Conservation (phyloP, 352 stramenopile species). For the Globisporangium nodosum region DNA sequence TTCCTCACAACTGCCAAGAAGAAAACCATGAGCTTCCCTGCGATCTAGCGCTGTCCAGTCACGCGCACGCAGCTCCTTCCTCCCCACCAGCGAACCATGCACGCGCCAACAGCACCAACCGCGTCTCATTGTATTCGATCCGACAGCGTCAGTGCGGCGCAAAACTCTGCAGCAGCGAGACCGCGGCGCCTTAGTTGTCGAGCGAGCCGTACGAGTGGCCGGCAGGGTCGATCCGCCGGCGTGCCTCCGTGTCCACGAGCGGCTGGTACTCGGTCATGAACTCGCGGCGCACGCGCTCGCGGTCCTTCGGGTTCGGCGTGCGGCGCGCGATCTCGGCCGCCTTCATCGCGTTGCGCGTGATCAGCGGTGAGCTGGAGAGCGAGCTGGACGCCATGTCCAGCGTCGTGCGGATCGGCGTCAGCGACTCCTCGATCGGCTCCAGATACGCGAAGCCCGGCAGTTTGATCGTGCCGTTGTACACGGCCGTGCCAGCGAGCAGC, state of each 20-base stretch:
- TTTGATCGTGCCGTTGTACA: slow-evolving; percentile 94
- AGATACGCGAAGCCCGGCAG: slow-evolving; percentile 76
- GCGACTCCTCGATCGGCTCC: slow-evolving; percentile 54
- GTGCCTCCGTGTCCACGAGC: slow-evolving; percentile 44
- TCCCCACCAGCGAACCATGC: not conserved
- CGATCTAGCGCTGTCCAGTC: slow-evolving; percentile 19
- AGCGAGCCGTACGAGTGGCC: slow-evolving; percentile 79
- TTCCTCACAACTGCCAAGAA: slow-evolving; percentile 73
- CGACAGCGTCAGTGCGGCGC: not conserved
- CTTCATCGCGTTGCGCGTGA: slow-evolving; percentile 81
- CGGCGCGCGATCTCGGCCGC: slow-evolving; percentile 71
- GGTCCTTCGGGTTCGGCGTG: slow-evolving; percentile 74
- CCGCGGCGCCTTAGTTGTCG: slow-evolving; percentile 32
- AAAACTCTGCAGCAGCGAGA: slow-evolving; percentile 1
- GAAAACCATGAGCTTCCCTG: slow-evolving; percentile 62
- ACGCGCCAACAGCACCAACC: not conserved
- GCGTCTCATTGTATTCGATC: not conserved
- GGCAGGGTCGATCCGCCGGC: slow-evolving; percentile 64
- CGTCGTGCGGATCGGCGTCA: slow-evolving; percentile 67
- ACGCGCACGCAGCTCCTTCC: not conserved
- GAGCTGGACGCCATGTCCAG: slow-evolving; percentile 43
- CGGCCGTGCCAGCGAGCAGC: slow-evolving; percentile 91
- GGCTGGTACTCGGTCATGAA: slow-evolving; percentile 88
- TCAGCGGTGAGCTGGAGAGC: slow-evolving; percentile 68
- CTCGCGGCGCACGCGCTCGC: slow-evolving; percentile 74